These are phyloP conservation scores for Peronosclerospora sorghi DNA, from an alignment of 352 stramenopile genomes.

Conservation along the genomic window DNA sequence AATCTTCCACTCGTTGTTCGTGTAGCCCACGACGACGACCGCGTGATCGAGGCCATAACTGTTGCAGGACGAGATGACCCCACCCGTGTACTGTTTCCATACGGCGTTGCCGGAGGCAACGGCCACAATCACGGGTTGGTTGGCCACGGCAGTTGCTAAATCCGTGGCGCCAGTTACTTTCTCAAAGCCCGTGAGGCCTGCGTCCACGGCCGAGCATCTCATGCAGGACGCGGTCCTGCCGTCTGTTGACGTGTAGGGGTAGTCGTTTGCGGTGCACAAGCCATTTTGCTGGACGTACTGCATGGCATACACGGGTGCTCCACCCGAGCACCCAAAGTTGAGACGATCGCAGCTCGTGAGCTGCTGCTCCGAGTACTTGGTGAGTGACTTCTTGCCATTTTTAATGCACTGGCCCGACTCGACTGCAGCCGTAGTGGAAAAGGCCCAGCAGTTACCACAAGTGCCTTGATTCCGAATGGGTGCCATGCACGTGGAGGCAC, in stretches of 20 bases:
- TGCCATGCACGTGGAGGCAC: conserved; percentile 28
- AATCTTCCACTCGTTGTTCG: conserved; percentile 85
- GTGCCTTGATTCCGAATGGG: conserved; percentile 92
- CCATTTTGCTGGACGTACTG: conserved; percentile 85
- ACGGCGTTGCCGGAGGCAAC: conserved; percentile 89
- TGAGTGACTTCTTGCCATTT: conserved; percentile 44
- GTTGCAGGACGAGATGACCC: conserved; percentile 73
- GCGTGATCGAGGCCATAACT: conserved; percentile 92
- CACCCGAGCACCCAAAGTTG: conserved; percentile 87
- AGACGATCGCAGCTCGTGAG: conserved; percentile 83
- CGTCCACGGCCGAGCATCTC: conserved; percentile 21
- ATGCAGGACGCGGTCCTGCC: conserved; percentile 13
- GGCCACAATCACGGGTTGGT: conserved; percentile 89
- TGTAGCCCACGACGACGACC: conserved; percentile 96
- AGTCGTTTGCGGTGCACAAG: conserved; percentile 40
- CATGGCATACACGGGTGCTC: conserved; percentile 84
- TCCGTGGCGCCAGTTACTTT: conserved; percentile 27
- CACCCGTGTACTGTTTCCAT: conserved; percentile 95
- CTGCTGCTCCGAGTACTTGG: conserved; percentile 88
- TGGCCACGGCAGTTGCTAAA: conserved; percentile 11
- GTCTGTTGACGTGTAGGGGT: conserved; percentile 22
- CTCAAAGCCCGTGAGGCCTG: conserved; percentile 46
- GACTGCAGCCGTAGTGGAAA: conserved; percentile 86
- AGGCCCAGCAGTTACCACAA: conserved; percentile 96
- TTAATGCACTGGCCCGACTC: conserved; percentile 86